phyloP scores from a whole-genome alignment of 257 asterid genomes.

The Avicennia marina region DNA sequence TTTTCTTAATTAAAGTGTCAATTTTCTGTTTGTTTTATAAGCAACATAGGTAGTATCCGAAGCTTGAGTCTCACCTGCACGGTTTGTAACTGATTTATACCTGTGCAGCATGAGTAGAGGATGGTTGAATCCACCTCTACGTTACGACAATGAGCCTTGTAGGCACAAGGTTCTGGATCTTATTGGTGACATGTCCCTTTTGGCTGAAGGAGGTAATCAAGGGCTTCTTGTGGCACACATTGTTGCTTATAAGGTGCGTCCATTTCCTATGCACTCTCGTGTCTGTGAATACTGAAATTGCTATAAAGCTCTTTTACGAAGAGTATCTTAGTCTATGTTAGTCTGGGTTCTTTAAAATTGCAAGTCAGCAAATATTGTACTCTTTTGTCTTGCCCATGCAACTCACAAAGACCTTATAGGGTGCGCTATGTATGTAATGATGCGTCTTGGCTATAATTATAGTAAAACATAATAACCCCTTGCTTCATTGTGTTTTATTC shows the following conservation, averaged over 20 bases:
- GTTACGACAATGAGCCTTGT: conserved; percentile 75
- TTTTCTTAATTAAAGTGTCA: neutral
- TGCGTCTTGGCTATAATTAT: too few species aligned
- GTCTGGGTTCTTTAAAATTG: too few species aligned
- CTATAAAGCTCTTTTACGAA: neutral
- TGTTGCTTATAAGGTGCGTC: conserved; percentile 69
- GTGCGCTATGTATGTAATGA: too few species aligned
- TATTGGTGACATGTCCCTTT: conserved; percentile 90
- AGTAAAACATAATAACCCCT: too few species aligned
- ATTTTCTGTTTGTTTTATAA: neutral
- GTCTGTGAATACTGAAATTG: neutral
- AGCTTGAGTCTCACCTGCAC: conserved; percentile 5
- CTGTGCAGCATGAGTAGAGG: conserved; percentile 55
- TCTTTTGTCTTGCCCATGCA: too few species aligned
- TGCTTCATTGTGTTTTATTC: too few species aligned
- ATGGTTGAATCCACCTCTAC: conserved; percentile 93
- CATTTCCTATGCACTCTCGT: conserved; percentile 15
- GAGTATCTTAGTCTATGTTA: too few species aligned
- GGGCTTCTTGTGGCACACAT: conserved; percentile 82
- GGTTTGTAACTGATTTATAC: neutral
- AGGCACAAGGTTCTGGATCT: conserved; percentile 94
- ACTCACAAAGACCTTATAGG: too few species aligned
- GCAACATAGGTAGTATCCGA: conserved; percentile 1
- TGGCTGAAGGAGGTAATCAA: conserved; percentile 78
- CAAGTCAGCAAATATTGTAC: too few species aligned